These are phyloP conservation scores for Alternaria rosae DNA, from an alignment of 2,329 filamentous ascomycete genomes.

Conservation along the genomic window DNA sequence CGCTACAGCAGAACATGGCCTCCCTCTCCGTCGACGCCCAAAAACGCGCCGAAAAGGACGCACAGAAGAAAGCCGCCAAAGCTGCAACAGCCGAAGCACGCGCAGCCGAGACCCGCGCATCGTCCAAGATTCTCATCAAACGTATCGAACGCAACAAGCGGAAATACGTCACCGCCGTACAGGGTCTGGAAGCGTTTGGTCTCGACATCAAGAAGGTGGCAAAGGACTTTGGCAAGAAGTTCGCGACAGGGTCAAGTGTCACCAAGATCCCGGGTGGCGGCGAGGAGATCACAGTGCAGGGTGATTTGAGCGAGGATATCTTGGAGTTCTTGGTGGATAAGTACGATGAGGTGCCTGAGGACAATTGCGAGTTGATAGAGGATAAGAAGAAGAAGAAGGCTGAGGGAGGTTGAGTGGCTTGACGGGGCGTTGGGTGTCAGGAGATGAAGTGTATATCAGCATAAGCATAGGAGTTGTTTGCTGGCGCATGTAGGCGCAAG, in stretches of 20 bases:
- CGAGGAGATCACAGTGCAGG: conserved; percentile 98
- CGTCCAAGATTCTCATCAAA: conserved; percentile 88
- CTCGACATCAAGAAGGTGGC: conserved; percentile 94
- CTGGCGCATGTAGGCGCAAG: not conserved
- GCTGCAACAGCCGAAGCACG: conserved; percentile 86
- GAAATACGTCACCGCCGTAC: conserved; percentile 94
- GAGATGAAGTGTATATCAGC: not conserved
- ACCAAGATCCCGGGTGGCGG: conserved; percentile 86
- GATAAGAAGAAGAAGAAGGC: conserved; percentile 88
- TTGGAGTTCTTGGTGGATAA: conserved; percentile 89
- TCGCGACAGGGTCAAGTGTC: conserved; percentile 91
- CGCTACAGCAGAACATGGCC: conserved; percentile 82
- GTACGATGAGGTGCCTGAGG: conserved; percentile 89
- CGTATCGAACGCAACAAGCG: conserved; percentile 98
- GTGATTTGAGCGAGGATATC: conserved; percentile 94
- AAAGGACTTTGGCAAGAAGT: conserved; percentile 98
- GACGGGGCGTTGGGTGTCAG: too few relatives aligned
- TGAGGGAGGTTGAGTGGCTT: conserved; percentile 22
- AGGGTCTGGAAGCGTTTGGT: conserved; percentile 87
- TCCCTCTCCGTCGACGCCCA: conserved; percentile 89
- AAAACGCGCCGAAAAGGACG: conserved; percentile 94
- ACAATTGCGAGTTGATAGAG: conserved; percentile 93
- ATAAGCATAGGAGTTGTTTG: conserved; percentile 4
- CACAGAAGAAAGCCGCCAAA: conserved; percentile 95
- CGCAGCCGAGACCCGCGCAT: conserved; percentile 81